phyloP scores from a whole-genome alignment of 2,329 filamentous ascomycete species.

The Calonectria leucothoes region DNA sequence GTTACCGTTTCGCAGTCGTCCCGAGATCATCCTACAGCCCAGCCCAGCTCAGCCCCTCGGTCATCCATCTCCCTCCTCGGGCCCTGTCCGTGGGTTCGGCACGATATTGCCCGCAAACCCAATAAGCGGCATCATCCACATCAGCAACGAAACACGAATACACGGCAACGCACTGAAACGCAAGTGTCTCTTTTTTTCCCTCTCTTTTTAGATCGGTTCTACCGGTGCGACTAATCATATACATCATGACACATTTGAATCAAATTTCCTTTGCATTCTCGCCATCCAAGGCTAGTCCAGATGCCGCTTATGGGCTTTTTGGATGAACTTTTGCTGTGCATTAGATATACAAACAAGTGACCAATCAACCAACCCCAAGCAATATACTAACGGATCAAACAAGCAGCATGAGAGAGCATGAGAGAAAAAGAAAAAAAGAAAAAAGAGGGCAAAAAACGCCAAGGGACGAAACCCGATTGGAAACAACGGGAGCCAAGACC shows the following conservation, averaged over 20 bases:
- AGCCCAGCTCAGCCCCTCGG: background rate
- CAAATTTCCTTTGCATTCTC: background rate
- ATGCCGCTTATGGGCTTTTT: background rate
- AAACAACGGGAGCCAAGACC: conserved; percentile 16
- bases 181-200: background rate
- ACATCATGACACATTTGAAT: background rate
- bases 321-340: background rate
- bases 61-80: background rate
- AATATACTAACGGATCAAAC: background rate
- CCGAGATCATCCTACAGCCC: conserved; percentile 14
- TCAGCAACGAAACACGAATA: background rate
- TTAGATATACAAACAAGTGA: background rate
- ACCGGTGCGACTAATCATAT: background rate
- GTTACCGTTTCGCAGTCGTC: conserved; percentile 2
- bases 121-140: background rate
- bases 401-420: background rate
- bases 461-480: conserved; percentile 14
- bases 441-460: background rate
- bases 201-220: background rate
- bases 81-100: background rate
- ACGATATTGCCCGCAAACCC: conserved; percentile 14
- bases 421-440: background rate
- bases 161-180: background rate
- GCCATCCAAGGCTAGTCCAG: background rate
- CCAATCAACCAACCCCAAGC: no score